These are phyloP conservation scores for Paecilomyces fulvus DNA, from an alignment of 2,329 filamentous ascomycete species.

Conservation along the genomic window DNA sequence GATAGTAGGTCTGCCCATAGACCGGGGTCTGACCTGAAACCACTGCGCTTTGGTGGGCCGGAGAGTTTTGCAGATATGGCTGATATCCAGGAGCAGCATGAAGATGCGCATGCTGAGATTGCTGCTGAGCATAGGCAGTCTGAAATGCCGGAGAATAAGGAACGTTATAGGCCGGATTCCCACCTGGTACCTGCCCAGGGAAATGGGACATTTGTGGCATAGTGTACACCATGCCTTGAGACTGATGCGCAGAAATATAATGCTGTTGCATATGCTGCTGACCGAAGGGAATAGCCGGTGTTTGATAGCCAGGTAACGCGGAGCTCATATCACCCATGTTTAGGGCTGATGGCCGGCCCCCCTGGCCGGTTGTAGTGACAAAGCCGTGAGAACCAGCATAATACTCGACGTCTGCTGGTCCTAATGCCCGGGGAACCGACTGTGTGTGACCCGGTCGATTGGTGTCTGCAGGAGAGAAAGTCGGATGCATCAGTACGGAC, in stretches of 20 bases:
- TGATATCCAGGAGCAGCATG: constrained; percentile 14
- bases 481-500: neutral
- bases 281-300: constrained; percentile 16
- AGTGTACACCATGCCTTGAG: constrained; percentile 22
- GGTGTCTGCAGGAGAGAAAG: neutral
- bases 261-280: constrained; percentile 19
- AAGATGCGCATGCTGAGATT: constrained; percentile 11
- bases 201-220: constrained; percentile 20
- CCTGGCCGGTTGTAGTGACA: constrained; percentile 13
- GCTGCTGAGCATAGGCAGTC: constrained; percentile 18
- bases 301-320: constrained; percentile 17
- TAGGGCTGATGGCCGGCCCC: constrained; percentile 11
- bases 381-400: constrained; percentile 11
- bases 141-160: constrained; percentile 19
- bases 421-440: constrained; percentile 4
- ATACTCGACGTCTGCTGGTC: constrained; percentile 12
- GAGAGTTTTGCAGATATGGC: constrained; percentile 11
- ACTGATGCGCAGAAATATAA: constrained; percentile 14
- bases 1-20: constrained; percentile 19
- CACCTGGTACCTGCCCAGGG: constrained; percentile 9
- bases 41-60: constrained; percentile 11
- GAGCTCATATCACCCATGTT: constrained; percentile 24
- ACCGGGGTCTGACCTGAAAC: constrained; percentile 11
- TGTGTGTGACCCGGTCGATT: neutral
- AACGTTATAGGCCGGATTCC: constrained; percentile 15